phyloP scores from a whole-genome alignment of 345 rosid genomes.

The Ceriops decandra region DNA sequence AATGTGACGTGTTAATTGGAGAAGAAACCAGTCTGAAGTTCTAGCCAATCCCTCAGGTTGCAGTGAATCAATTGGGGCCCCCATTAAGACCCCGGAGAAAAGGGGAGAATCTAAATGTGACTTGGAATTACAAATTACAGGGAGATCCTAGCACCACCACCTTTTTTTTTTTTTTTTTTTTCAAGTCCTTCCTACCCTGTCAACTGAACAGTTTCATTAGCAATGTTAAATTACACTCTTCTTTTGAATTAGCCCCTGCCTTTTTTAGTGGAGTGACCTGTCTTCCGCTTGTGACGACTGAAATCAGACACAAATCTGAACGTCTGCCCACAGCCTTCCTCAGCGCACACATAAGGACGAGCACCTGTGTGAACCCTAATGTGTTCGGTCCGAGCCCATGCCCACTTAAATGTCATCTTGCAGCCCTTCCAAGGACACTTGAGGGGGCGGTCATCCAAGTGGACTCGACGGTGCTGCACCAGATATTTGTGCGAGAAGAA shows the following conservation, averaged over 20 bases:
- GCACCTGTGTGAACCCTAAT: constrained; percentile 97
- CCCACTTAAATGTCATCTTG: constrained; percentile 97
- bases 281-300: constrained; percentile 93
- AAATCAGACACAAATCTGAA: constrained; percentile 91
- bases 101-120: constrained; percentile 12
- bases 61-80: constrained; percentile 20
- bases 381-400: constrained; percentile 97
- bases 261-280: constrained; percentile 81
- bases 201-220: constrained; percentile 36
- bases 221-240: constrained; percentile 27
- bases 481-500: constrained; percentile 94
- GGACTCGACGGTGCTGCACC: constrained; percentile 92
- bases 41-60: constrained; percentile 17
- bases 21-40: neutral
- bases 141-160: constrained; percentile 23
- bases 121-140: constrained; percentile 32
- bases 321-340: constrained; percentile 86
- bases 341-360: constrained; percentile 79
- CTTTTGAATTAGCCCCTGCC: constrained; percentile 10
- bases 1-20: neutral
- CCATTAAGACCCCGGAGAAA: constrained; percentile 14
- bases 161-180: neutral
- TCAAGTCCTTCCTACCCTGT: constrained; percentile 25
- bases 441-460: constrained; percentile 85
- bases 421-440: constrained; percentile 99